Evolutionary conservation across 208 protist species (phyloP).

Genomic region (Acanthamoeba sp.): DNA sequence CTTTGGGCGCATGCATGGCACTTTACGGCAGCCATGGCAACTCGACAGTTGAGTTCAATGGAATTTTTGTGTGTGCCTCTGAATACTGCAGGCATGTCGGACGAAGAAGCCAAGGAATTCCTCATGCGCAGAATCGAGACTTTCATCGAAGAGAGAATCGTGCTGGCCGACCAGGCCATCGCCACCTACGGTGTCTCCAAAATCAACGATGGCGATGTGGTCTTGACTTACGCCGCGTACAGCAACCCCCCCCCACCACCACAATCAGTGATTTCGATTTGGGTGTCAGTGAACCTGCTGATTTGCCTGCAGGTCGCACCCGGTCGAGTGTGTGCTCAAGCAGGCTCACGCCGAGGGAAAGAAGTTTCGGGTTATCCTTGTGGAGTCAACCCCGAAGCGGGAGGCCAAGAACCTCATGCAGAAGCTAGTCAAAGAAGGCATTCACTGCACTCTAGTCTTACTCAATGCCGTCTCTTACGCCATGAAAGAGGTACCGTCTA

Average conservation of each 20-base stretch:
- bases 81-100: neutral
- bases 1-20: too few relatives aligned
- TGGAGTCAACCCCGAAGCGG: constrained; percentile 95
- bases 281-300: neutral
- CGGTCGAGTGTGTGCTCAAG: constrained; percentile 88
- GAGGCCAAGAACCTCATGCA: constrained; percentile 91
- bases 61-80: neutral
- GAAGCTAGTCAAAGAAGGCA: constrained; percentile 90
- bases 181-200: constrained; percentile 78
- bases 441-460: constrained; percentile 95
- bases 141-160: constrained; percentile 87
- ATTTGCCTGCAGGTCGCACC: constrained; percentile 77
- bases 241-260: too few relatives aligned
- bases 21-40: too few relatives aligned
- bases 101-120: constrained; percentile 80
- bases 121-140: constrained; percentile 84
- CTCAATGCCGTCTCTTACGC: constrained; percentile 95
- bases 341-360: constrained; percentile 85
- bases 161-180: constrained; percentile 85
- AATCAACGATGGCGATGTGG: constrained; percentile 90
- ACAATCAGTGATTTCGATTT: neutral
- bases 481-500: constrained; percentile 95
- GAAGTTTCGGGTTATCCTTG: constrained; percentile 94
- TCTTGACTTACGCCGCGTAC: constrained; percentile 88
- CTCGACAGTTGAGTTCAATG: neutral